phyloP scores from a whole-genome alignment of 345 rosid genomes.

The Boechera retrofracta region DNA sequence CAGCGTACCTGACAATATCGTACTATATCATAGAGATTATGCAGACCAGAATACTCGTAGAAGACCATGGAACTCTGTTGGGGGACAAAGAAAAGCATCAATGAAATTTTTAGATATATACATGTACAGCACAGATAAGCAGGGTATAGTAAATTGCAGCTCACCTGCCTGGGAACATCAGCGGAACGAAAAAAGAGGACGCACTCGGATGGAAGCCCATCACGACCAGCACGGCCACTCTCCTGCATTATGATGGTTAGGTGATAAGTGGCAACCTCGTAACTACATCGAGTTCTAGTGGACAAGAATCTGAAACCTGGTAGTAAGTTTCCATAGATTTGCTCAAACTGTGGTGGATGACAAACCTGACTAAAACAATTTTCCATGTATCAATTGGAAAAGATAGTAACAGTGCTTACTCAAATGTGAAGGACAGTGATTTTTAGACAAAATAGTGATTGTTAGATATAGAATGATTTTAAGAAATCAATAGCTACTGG shows the following conservation, averaged over 20 bases:
- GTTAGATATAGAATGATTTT: not conserved
- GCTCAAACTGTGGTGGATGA: constrained; percentile 98
- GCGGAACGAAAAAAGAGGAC: constrained; percentile 81
- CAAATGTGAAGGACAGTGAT: not conserved
- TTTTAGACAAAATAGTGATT: not conserved
- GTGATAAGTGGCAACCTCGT: constrained; percentile 20
- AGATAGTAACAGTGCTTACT: not conserved
- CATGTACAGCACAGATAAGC: constrained; percentile 2
- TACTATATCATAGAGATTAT: constrained; percentile 87
- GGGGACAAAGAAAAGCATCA: constrained; percentile 35
- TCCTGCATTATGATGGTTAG: constrained; percentile 58
- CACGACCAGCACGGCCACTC: constrained; percentile 98
- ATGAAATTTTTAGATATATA: not conserved
- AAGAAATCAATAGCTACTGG: not conserved
- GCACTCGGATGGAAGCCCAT: constrained; percentile 95
- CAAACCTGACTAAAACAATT: constrained; percentile 87
- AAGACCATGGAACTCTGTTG: constrained; percentile 97
- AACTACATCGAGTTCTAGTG: constrained; percentile 20
- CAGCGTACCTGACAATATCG: constrained; percentile 84
- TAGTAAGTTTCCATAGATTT: constrained; percentile 99
- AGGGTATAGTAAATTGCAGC: constrained; percentile 15
- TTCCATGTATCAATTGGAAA: constrained; percentile 31
- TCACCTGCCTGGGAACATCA: constrained; percentile 95
- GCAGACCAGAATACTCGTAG: constrained; percentile 93
- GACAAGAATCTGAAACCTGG: constrained; percentile 61